Evolutionary conservation across 169 alveolate species (phyloP), one percentile per base, ranked within the genome.

Genomic region (Cryptosporidium tyzzeri): DNA sequence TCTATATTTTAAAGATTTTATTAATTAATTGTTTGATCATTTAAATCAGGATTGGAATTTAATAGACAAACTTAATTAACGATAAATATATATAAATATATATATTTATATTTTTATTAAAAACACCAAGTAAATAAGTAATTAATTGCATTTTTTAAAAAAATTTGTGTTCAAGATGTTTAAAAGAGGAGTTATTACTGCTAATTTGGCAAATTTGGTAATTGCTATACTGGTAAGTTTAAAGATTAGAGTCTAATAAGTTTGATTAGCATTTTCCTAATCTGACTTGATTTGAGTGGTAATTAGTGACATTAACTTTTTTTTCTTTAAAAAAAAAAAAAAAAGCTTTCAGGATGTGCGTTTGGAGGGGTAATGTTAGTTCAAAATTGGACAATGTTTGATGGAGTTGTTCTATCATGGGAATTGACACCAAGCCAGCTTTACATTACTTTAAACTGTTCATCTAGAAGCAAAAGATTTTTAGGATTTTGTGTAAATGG

Each of bases 271-370:
- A 33, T 12, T 45, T 67, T 7, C 21, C 31, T 21, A 51, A 31
- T 4, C 23, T 33, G 9, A 53, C 29, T 8, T 55, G 6, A 48
- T 6, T 48, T 0, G 55, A 48, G 48, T 41, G 48, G 48, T 41
- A 41, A 48, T 48, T 3, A 48, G 6, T 48, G 55, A 48, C 55
- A 48, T 48, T 48, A 65, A 37, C 16, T 41, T 9, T 80, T 61
- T 55, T 2, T n/a, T 14, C 10, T 21, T 26, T 26, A 26, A 26
- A 0, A 39, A 12, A 16, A 26, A n/a, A n/a, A n/a, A 10, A 31
- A 41, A 21, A 16, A 80, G 89, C 67, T 80, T 44, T 35, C 73
- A 61, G 86, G 86, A 73, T 73, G 86, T 39, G 86, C 89, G 4
- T 80, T 80, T 45, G 89, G 89, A 39, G 89, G 89, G 10, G 69